Evolutionary conservation across 805 yeast genomes (phyloP), one percentile per base, ranked within the genome.

Genomic region (Wickerhamiella kurtzmanii): DNA sequence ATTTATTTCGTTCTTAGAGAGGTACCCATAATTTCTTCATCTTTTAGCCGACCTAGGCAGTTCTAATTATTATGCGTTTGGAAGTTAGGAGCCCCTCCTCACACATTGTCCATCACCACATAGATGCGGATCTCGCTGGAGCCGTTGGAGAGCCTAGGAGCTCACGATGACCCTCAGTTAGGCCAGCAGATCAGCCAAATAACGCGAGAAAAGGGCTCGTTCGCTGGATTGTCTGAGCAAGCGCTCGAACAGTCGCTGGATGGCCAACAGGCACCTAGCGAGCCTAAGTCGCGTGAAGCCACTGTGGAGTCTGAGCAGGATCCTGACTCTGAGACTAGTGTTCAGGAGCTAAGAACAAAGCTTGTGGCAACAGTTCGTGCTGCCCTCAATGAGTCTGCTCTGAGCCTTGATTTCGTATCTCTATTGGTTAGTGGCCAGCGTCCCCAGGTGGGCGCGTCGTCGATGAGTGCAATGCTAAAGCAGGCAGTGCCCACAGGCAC

Each of bases 321-420:
- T 16, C 28, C 20, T 2, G 21, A 16, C 17, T 2, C 22, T 16
- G 48, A 32, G 15, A 43, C 5, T 5, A 32, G 42, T 22, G 57
- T 56, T 32, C 58, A 54, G 16, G 60, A 60, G 35, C 48, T 52
- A 22, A 52, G 64, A 21, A 50, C 53, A 3, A 56, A 53, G 44
- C 49, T 58, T 41, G 51, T 53, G 37, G 50, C 50, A 22, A 53
- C 50, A 41, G 55, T 59, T 22, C 53, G 75, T 46, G 62, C 76
- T 0, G 95, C 97, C 1, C 68, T 84, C 54, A 92, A 89, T 60
- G 96, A 92, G 59, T 79, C 94, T 0, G 87, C 96, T 0, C 64
- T 92, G 36, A 80, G 95, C 1, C 67, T 88, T 48, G 98, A 89
- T 59, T 83, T 88, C 52, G 80, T 89, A 1, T 85, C 96, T 1